These are phyloP conservation scores for Verticillium longisporum DNA, from an alignment of 2,329 filamentous ascomycete genomes.

Conservation along the genomic window DNA sequence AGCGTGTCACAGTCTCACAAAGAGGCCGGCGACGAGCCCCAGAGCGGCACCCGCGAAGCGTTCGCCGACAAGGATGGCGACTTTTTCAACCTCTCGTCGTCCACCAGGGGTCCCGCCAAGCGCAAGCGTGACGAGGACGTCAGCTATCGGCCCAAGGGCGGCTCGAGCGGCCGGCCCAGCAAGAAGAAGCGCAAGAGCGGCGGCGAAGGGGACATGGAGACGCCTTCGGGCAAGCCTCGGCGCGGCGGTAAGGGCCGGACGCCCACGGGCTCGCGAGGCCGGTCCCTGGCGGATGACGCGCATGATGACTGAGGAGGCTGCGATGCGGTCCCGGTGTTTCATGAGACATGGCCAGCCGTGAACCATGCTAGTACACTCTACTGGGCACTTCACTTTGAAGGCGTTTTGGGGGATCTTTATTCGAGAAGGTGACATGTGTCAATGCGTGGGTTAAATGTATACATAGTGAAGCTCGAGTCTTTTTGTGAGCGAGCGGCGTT, in stretches of 20 bases:
- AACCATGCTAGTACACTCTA: neutral
- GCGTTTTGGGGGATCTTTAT: neutral
- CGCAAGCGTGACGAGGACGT: conserved; percentile 54
- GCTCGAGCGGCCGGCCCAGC: conserved; percentile 37
- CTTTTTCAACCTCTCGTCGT: conserved; percentile 19
- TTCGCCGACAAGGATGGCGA: conserved; percentile 34
- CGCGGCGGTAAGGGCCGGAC: neutral
- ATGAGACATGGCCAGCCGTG: neutral
- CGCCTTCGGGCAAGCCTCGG: neutral
- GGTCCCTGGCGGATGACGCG: neutral
- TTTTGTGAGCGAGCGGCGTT: neutral
- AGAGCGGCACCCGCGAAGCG: conserved; percentile 14
- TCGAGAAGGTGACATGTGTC: neutral
- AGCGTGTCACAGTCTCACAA: conserved; percentile 11
- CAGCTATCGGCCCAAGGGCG: conserved; percentile 53
- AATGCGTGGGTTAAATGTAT: neutral
- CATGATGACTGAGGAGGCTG: neutral
- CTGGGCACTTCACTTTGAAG: neutral
- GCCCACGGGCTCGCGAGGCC: neutral
- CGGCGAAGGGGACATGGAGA: conserved; percentile 17
- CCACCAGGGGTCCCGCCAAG: conserved; percentile 27
- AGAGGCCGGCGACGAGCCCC: neutral
- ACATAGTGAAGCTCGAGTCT: neutral
- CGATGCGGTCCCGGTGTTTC: neutral
- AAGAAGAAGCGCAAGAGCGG: conserved; percentile 57